phyloP scores from a whole-genome alignment of 2,329 filamentous ascomycete species.

The Trichophaea hybrida region DNA sequence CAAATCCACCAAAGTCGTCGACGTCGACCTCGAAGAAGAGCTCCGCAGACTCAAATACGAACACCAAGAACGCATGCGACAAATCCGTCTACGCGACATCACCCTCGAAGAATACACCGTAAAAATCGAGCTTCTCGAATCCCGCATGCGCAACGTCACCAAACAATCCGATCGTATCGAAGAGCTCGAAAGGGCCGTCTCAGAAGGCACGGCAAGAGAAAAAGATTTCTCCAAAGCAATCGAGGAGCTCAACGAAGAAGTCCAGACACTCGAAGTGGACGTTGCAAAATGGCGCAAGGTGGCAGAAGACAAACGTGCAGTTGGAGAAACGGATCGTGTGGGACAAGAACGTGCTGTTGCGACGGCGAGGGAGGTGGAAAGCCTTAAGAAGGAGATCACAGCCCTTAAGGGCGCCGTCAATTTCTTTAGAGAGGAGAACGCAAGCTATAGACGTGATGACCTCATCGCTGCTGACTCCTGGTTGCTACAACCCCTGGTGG shows the following conservation, averaged over 20 bases:
- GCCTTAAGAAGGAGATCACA: slow-evolving; percentile 53
- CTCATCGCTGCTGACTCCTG: slow-evolving; percentile 47
- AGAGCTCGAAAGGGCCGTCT: slow-evolving; percentile 48
- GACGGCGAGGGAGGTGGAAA: slow-evolving; percentile 58
- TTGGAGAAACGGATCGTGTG: slow-evolving; percentile 42
- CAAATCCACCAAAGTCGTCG: slow-evolving; percentile 64
- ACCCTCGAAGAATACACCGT: slow-evolving; percentile 75
- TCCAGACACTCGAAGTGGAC: slow-evolving; percentile 50
- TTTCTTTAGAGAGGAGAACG: slow-evolving; percentile 53
- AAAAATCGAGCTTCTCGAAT: slow-evolving; percentile 84
- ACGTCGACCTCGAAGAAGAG: slow-evolving; percentile 73
- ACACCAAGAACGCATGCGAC: slow-evolving; percentile 54
- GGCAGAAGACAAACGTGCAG: slow-evolving; percentile 46
- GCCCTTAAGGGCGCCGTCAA: slow-evolving; percentile 50
- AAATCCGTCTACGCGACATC: slow-evolving; percentile 46
- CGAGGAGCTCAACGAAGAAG: slow-evolving; percentile 44
- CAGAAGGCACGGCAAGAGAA: slow-evolving; percentile 23
- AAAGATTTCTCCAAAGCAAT: slow-evolving; percentile 39
- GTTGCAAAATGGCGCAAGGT: slow-evolving; percentile 58
- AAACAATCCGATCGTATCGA: slow-evolving; percentile 58
- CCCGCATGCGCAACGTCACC: slow-evolving; percentile 68
- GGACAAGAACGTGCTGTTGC: slow-evolving; percentile 50
- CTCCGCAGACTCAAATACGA: slow-evolving; percentile 66
- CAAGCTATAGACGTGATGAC: slow-evolving; percentile 39
- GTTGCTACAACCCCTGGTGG: slow-evolving; percentile 47